A percentile compares a stretch with the other conserved stretches of the same genome.
Conservation (phyloP, 2,329 filamentous ascomycete species). For the Rachicladosporium sp. region DNA sequence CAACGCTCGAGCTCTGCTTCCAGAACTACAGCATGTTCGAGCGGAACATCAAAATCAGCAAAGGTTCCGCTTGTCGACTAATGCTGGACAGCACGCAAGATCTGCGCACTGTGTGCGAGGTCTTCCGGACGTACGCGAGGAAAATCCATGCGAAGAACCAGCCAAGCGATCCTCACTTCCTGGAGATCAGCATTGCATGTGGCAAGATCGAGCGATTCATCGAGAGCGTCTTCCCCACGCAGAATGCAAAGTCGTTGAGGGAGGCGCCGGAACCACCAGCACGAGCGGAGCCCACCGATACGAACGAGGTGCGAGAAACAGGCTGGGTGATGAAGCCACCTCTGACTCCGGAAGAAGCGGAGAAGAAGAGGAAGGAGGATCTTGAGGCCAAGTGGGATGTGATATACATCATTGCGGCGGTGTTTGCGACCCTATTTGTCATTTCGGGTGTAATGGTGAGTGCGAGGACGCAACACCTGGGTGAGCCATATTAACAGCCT, state of each 20-base stretch:
- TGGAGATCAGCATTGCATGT: conserved; percentile 82
- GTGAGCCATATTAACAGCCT: conserved; percentile 4
- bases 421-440: conserved; percentile 55
- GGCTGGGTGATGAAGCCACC: conserved; percentile 34
- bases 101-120: conserved; percentile 63
- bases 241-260: conserved; percentile 50
- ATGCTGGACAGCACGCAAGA: conserved; percentile 94
- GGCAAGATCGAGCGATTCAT: conserved; percentile 95
- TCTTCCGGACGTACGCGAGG: conserved; percentile 66
- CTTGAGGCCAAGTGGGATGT: conserved; percentile 43
- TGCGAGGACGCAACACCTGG: conserved; percentile 7
- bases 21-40: conserved; percentile 78
- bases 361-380: conserved; percentile 40
- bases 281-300: not conserved
- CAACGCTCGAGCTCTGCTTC: conserved; percentile 84
- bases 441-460: conserved; percentile 72
- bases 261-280: conserved; percentile 8
- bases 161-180: conserved; percentile 80
- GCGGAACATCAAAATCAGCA: conserved; percentile 89
- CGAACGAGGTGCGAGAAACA: conserved; percentile 36
- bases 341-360: conserved; percentile 42
- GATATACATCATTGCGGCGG: conserved; percentile 52
- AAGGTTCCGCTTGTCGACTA: conserved; percentile 79
- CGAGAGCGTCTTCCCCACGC: conserved; percentile 78
- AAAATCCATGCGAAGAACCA: conserved; percentile 90